phyloP scores from a whole-genome alignment of 169 alveolate genomes.

The Pseudocohnilembus persalinus region DNA sequence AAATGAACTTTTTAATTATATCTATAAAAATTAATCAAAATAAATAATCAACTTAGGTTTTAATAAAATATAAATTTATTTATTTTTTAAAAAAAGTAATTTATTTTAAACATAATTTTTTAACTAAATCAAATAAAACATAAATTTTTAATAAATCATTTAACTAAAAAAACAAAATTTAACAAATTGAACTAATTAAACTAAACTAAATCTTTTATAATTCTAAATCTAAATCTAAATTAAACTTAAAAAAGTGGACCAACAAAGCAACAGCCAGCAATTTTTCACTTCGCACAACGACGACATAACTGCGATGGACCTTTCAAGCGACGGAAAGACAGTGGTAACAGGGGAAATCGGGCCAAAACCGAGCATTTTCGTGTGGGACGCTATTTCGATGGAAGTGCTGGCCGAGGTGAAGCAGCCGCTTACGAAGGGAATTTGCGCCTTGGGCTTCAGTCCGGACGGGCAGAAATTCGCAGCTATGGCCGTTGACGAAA shows the following conservation, averaged over 20 bases:
- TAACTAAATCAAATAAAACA: too few species aligned
- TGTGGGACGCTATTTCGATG: conserved; percentile 72
- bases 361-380: conserved; percentile 57
- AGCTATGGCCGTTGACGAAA: conserved; percentile 76
- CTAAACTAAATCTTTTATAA: too few species aligned
- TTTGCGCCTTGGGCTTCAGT: conserved; percentile 60
- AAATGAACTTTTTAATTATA: not conserved
- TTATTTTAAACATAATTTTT: too few species aligned
- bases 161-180: too few species aligned
- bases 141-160: too few species aligned
- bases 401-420: conserved; percentile 39
- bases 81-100: too few species aligned
- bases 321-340: conserved; percentile 53
- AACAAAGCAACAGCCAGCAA: conserved; percentile 52
- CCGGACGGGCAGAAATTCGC: conserved; percentile 67
- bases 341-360: conserved; percentile 86
- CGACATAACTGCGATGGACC: conserved; percentile 76
- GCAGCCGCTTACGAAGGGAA: conserved; percentile 53
- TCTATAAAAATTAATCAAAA: not conserved
- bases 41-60: too few species aligned
- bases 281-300: conserved; percentile 72
- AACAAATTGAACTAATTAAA: too few species aligned
- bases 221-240: too few species aligned
- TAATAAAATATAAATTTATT: too few species aligned
- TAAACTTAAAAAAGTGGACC: too few species aligned